Conservation (phyloP, 768 basidiomycete genomes). For the Xerocomellus intermedius region DNA sequence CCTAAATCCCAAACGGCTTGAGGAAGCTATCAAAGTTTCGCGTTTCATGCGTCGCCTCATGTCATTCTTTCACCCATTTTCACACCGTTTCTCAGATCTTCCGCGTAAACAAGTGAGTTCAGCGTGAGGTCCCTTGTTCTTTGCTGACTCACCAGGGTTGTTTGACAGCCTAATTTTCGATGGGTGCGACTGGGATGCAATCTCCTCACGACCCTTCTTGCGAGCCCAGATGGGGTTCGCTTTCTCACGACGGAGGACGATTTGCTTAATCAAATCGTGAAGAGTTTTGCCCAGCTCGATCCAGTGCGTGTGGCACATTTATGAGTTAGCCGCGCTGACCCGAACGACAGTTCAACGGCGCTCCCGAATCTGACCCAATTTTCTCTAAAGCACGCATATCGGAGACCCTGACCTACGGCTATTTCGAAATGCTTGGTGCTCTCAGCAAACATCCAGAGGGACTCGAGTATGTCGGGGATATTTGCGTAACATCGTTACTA, state of each 20-base stretch:
- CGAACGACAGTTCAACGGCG: slow-evolving; percentile 59
- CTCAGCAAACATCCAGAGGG: slow-evolving; percentile 89
- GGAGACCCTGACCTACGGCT: slow-evolving; percentile 84
- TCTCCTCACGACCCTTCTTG: slow-evolving; percentile 77
- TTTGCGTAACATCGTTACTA: not conserved
- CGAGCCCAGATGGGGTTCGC: slow-evolving; percentile 77
- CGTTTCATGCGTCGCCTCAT: slow-evolving; percentile 90
- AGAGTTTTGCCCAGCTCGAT: slow-evolving; percentile 89
- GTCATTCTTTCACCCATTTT: slow-evolving; percentile 91
- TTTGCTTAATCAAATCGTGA: slow-evolving; percentile 77
- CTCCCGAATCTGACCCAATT: slow-evolving; percentile 71
- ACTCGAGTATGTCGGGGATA: slow-evolving; percentile 61
- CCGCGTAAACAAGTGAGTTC: slow-evolving; percentile 56
- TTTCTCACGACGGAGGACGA: slow-evolving; percentile 83
- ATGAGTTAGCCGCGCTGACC: not conserved
- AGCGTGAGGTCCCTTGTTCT: not conserved
- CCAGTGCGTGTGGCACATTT: slow-evolving; percentile 54
- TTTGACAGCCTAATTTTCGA: slow-evolving; percentile 62
- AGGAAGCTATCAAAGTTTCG: slow-evolving; percentile 90
- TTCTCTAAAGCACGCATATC: slow-evolving; percentile 83
- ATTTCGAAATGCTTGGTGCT: slow-evolving; percentile 93
- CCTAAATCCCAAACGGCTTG: slow-evolving; percentile 85
- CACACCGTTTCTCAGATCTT: slow-evolving; percentile 83
- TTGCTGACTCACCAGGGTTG: not conserved
- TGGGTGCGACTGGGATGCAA: slow-evolving; percentile 88